A percentile compares a stretch with the other conserved stretches of the same genome.
These are phyloP conservation scores for Sporothrix protearum DNA, from an alignment of 2,329 filamentous ascomycete genomes.

Conservation along the genomic window DNA sequence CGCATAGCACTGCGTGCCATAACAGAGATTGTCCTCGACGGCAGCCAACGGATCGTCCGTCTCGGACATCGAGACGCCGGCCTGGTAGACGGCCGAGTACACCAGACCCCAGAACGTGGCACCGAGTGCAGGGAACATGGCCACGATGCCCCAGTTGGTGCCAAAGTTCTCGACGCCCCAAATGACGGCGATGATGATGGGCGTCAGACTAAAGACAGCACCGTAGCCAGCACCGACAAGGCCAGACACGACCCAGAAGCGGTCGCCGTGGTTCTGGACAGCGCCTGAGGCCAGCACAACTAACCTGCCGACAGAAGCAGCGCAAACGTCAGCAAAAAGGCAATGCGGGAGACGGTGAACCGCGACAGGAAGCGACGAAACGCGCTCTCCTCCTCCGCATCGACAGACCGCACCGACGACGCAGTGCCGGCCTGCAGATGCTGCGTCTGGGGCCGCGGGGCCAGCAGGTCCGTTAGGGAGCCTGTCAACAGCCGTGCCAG, in stretches of 20 bases:
- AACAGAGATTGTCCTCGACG: constrained; percentile 62
- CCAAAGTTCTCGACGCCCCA: constrained; percentile 99
- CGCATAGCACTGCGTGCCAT: constrained; percentile 77
- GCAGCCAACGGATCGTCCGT: constrained; percentile 36
- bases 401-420: constrained; percentile 24
- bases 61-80: constrained; percentile 47
- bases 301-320: constrained; percentile 70
- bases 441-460: constrained; percentile 61
- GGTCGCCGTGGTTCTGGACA: constrained; percentile 68
- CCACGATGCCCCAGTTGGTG: constrained; percentile 95
- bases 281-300: constrained; percentile 71
- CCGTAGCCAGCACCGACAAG: constrained; percentile 90
- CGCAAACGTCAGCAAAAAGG: constrained; percentile 73
- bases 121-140: constrained; percentile 83
- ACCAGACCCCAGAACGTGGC: constrained; percentile 86
- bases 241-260: constrained; percentile 82
- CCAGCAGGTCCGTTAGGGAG: constrained; percentile 81
- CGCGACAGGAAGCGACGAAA: constrained; percentile 22
- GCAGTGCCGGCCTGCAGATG: constrained; percentile 47
- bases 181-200: constrained; percentile 91
- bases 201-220: constrained; percentile 81
- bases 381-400: background rate
- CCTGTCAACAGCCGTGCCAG: constrained; percentile 86
- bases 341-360: constrained; percentile 70
- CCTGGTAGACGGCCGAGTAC: constrained; percentile 80